These are phyloP conservation scores for Mallotus nudiflorus DNA, from an alignment of 345 rosid species.

Conservation along the genomic window DNA sequence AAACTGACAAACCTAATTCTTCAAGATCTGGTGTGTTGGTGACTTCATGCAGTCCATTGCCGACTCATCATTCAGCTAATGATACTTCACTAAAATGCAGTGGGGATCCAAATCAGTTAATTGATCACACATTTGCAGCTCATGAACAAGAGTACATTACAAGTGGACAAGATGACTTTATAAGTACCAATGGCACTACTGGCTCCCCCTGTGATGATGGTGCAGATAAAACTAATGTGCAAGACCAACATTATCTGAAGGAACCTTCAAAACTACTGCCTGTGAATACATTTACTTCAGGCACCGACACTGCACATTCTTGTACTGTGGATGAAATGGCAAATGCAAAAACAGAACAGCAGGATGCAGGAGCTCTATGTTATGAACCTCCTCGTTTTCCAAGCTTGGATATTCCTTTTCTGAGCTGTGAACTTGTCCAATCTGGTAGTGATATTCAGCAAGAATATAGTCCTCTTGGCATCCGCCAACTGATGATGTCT, in stretches of 20 bases:
- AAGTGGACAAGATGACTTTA: slow-evolving; percentile 44
- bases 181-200: slow-evolving; percentile 42
- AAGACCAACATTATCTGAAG: slow-evolving; percentile 47
- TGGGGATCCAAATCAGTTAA: slow-evolving; percentile 44
- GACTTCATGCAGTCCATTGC: slow-evolving; percentile 48
- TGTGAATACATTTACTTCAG: slow-evolving; percentile 51
- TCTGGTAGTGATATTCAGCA: slow-evolving; percentile 76
- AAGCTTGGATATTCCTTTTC: slow-evolving; percentile 85
- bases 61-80: slow-evolving; percentile 39
- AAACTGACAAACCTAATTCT: slow-evolving; percentile 42
- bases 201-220: slow-evolving; percentile 46
- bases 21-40: slow-evolving; percentile 43
- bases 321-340: slow-evolving; percentile 44
- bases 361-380: slow-evolving; percentile 70
- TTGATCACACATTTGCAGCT: slow-evolving; percentile 39
- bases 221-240: slow-evolving; percentile 37
- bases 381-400: slow-evolving; percentile 99
- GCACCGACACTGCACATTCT: slow-evolving; percentile 36
- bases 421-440: slow-evolving; percentile 92
- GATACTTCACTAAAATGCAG: slow-evolving; percentile 33
- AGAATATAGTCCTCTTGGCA: slow-evolving; percentile 97
- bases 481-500: slow-evolving; percentile 92
- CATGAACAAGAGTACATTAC: slow-evolving; percentile 47
- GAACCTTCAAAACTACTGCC: slow-evolving; percentile 68
- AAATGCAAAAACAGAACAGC: slow-evolving; percentile 37